Evolutionary conservation across 2,329 filamentous ascomycete species (phyloP).

Genomic region (Ascochyta koolunga): DNA sequence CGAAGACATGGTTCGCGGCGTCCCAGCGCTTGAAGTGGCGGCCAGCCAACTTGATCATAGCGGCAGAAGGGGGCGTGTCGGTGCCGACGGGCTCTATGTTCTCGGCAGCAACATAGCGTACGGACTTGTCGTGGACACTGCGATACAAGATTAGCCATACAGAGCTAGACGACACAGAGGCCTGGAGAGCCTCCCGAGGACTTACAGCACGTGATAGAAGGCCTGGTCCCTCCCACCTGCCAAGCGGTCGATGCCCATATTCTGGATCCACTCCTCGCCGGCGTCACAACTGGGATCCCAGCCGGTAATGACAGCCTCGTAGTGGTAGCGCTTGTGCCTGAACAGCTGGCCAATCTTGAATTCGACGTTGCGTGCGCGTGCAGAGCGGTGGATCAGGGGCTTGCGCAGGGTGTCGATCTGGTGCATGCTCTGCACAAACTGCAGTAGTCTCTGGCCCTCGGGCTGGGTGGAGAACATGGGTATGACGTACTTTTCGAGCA

Average conservation of each 20-base stretch:
- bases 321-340: slow-evolving; percentile 78
- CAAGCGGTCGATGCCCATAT: slow-evolving; percentile 66
- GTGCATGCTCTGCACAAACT: slow-evolving; percentile 62
- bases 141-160: background rate
- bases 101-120: slow-evolving; percentile 79
- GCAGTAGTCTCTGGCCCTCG: slow-evolving; percentile 61
- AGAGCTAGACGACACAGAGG: background rate
- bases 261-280: slow-evolving; percentile 67
- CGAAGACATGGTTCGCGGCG: slow-evolving; percentile 66
- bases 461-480: slow-evolving; percentile 62
- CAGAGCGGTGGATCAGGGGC: slow-evolving; percentile 26
- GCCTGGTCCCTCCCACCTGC: slow-evolving; percentile 68
- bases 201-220: slow-evolving; percentile 89
- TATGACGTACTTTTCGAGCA: slow-evolving; percentile 71
- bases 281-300: slow-evolving; percentile 72
- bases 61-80: slow-evolving; percentile 55
- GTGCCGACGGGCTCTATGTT: slow-evolving; percentile 65
- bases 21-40: slow-evolving; percentile 91
- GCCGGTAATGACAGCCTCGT: slow-evolving; percentile 83
- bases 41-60: slow-evolving; percentile 74
- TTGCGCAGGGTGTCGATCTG: slow-evolving; percentile 63
- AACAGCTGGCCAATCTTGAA: slow-evolving; percentile 78
- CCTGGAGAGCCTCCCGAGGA: slow-evolving; percentile 30
- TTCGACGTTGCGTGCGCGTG: slow-evolving; percentile 22
- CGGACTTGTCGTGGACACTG: slow-evolving; percentile 70